These are phyloP conservation scores for Acacia acuminata DNA, from an alignment of 306 rosid species.

Conservation along the genomic window DNA sequence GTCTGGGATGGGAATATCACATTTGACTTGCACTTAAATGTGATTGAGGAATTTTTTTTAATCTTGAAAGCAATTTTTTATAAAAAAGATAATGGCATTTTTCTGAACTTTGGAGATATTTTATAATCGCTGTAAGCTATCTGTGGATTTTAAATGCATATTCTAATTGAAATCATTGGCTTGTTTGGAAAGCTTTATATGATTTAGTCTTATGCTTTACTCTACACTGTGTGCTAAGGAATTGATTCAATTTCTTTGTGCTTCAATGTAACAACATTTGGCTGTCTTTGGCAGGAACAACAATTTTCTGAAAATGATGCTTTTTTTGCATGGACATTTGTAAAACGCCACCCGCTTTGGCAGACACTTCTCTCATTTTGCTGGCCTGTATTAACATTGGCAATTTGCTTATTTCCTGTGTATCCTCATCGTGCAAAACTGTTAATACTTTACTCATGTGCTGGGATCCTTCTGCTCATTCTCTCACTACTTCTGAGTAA, in stretches of 20 bases:
- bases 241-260: constrained; percentile 13
- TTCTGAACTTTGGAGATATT: neutral
- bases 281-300: constrained; percentile 75
- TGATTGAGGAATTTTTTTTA: neutral
- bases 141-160: constrained; percentile 14
- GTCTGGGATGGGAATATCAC: constrained; percentile 7
- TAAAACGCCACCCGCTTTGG: constrained; percentile 89
- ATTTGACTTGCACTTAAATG: constrained; percentile 1
- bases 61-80: neutral
- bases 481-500: constrained; percentile 79
- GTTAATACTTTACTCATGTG: constrained; percentile 88
- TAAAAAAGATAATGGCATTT: neutral
- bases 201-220: neutral
- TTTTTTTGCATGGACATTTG: constrained; percentile 98
- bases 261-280: constrained; percentile 35
- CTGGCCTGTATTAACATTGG: constrained; percentile 98
- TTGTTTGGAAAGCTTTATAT: neutral
- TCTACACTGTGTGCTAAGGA: neutral
- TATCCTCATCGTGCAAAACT: constrained; percentile 96
- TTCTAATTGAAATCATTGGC: constrained; percentile 13
- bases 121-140: constrained; percentile 2
- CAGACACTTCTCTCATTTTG: constrained; percentile 94
- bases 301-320: constrained; percentile 90
- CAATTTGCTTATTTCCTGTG: constrained; percentile 97
- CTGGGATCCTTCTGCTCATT: constrained; percentile 86